A percentile compares a stretch with the other conserved stretches of the same genome.
phyloP scores from a whole-genome alignment of 2,329 filamentous ascomycete genomes.

The Aspergillus sp. region DNA sequence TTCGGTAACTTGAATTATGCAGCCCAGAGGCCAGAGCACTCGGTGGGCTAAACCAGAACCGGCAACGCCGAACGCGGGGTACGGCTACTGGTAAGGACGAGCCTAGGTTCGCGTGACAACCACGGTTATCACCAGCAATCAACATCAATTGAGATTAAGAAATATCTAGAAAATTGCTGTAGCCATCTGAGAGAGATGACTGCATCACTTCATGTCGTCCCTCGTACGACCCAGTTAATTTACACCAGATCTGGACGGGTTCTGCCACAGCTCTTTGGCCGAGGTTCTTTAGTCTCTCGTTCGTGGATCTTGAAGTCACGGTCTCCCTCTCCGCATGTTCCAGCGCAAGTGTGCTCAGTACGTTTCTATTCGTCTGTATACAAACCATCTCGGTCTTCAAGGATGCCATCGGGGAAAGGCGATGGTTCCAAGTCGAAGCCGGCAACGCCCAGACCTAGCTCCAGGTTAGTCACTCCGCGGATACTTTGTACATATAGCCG shows the following conservation, averaged over 20 bases:
- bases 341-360: no score
- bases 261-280: background rate
- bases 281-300: background rate
- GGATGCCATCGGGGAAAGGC: constrained; percentile 17
- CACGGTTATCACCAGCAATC: no score
- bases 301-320: background rate
- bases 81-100: no score
- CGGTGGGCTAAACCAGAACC: no score
- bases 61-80: no score
- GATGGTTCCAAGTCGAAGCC: constrained; percentile 31
- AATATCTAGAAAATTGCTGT: background rate
- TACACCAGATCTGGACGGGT: no score
- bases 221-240: constrained; percentile 4
- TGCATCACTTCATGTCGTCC: background rate
- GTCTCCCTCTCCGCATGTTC: no score
- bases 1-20: no score
- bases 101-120: no score
- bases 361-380: no score
- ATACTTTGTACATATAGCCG: no score
- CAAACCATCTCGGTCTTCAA: constrained; percentile 3
- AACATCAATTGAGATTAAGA: background rate
- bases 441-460: constrained; percentile 57
- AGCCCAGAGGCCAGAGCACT: no score
- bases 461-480: constrained; percentile 55
- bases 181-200: background rate